Evolutionary conservation across 208 protist genomes (phyloP), one percentile per base, ranked within the genome.

Genomic region (Borovskyia barvae): DNA sequence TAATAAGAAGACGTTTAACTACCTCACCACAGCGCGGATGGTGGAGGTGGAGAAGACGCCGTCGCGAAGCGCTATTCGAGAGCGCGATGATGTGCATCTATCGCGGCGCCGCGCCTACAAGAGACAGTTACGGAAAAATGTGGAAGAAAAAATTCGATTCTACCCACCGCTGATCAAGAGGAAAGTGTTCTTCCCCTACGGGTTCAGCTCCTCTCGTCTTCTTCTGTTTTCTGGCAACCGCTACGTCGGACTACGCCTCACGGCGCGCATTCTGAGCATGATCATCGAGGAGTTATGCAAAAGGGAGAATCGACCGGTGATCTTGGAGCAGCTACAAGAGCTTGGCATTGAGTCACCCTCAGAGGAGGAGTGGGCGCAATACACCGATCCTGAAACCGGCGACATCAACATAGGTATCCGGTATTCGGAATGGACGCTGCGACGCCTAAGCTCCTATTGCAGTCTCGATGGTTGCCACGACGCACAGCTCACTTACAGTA

Each of bases 1-100:
- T 9, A 46, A 6, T 39, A 68, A 47, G 30, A 95, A 95, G 64
- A 65, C 69, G 22, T 95, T 72, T 71, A 95, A 95, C 70, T 95
- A 82, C 63, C 79, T 95, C 39, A 95, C 67, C 1, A 43, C n/a
- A 5, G 50, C 81, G 26, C 75, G 85, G 1, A 57, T 94, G 9
- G 59, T 90, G 5, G 35, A 56, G 6, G 55, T 6, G n/a, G 43
- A 62, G 19, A 65, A 48, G 43, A 30, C 19, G 22, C 32, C 68
- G 26, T 58, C 50, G 17, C 53, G 57, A 2, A n/a, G n/a, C n/a
- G 22, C 28, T 12, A 60, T 80, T 15, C 83, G 83, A 2, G 14
- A 46, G 32, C 74, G 73, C 19, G 87, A 90, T 37, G 87, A 92
- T 52, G 57, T 73, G 14, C 45, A 20, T 24, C 58, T 77, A 1